Evolutionary conservation across 208 protist genomes (phyloP).

Genomic region (Trypanosoma mega): DNA sequence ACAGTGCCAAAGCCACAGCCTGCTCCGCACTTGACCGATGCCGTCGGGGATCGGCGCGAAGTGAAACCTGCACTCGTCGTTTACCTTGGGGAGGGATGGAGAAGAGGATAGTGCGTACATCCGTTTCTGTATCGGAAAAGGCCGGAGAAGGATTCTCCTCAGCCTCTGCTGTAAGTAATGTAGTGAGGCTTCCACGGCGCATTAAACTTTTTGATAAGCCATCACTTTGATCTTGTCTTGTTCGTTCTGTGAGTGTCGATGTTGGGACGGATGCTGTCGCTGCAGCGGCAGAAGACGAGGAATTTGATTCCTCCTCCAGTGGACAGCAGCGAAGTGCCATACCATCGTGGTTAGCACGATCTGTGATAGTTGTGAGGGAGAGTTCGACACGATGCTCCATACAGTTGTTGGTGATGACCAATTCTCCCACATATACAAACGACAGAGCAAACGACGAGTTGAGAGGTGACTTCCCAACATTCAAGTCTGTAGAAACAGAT

Average conservation of each 20-base stretch:
- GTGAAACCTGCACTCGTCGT: constrained; percentile 14
- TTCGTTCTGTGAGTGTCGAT: background rate
- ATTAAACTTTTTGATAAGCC: too few species aligned
- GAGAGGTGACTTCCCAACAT: constrained; percentile 23
- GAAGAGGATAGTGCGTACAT: constrained; percentile 1
- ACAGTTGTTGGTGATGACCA: constrained; percentile 52
- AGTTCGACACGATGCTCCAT: constrained; percentile 16
- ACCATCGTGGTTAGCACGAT: constrained; percentile 11
- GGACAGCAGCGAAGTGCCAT: constrained; percentile 5
- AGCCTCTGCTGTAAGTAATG: background rate
- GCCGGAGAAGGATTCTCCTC: background rate
- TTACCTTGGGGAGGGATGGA: constrained; percentile 11
- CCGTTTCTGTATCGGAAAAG: background rate
- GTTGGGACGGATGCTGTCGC: background rate
- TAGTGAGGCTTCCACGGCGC: too few species aligned
- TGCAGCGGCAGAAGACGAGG: background rate
- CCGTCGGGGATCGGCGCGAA: constrained; percentile 7
- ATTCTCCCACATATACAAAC: constrained; percentile 53
- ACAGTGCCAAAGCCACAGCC: constrained; percentile 53
- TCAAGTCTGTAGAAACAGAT: background rate
- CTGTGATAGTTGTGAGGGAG: constrained; percentile 19
- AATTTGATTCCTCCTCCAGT: background rate
- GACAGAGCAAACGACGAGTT: constrained; percentile 16
- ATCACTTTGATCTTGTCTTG: too few species aligned
- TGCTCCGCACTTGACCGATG: constrained; percentile 55